Percentiles rank a stretch among this genome's conserved stretches.
These are phyloP conservation scores for Zizania palustris DNA, from an alignment of 202 grass and related monocot genomes.

Conservation along the genomic window DNA sequence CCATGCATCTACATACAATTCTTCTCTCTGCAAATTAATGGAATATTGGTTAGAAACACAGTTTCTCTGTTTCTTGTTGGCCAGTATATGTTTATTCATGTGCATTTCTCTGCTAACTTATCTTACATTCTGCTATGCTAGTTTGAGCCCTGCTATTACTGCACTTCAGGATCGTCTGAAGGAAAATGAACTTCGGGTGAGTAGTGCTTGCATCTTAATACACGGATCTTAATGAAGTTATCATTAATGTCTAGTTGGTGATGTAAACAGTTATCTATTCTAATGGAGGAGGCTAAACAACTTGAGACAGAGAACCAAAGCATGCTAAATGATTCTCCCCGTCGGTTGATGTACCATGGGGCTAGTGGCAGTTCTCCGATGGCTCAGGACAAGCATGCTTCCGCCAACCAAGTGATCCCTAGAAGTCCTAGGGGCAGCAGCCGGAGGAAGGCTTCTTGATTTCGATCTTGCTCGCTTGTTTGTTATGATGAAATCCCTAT, in stretches of 20 bases:
- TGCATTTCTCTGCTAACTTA: constrained; percentile 30
- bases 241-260: constrained; percentile 25
- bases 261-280: constrained; percentile 57
- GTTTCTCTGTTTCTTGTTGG: constrained; percentile 24
- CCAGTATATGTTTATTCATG: constrained; percentile 14
- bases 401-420: constrained; percentile 34
- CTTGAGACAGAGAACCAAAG: constrained; percentile 60
- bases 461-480: background rate
- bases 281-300: constrained; percentile 71
- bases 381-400: constrained; percentile 30
- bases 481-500: background rate
- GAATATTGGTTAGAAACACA: constrained; percentile 70
- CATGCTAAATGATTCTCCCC: constrained; percentile 51
- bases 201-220: constrained; percentile 31
- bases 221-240: background rate
- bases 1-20: constrained; percentile 90
- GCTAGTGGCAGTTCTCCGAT: constrained; percentile 35
- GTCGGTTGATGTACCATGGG: constrained; percentile 47
- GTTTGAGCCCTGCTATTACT: constrained; percentile 77
- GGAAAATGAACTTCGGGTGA: constrained; percentile 95
- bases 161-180: constrained; percentile 76
- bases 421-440: constrained; percentile 49
- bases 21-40: constrained; percentile 97
- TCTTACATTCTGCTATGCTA: constrained; percentile 38
- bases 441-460: constrained; percentile 60